Percentiles rank a stretch among this genome's conserved stretches.
phyloP scores from a whole-genome alignment of 192 early-diverging fungal species.

The Backusella mclennaniae region DNA sequence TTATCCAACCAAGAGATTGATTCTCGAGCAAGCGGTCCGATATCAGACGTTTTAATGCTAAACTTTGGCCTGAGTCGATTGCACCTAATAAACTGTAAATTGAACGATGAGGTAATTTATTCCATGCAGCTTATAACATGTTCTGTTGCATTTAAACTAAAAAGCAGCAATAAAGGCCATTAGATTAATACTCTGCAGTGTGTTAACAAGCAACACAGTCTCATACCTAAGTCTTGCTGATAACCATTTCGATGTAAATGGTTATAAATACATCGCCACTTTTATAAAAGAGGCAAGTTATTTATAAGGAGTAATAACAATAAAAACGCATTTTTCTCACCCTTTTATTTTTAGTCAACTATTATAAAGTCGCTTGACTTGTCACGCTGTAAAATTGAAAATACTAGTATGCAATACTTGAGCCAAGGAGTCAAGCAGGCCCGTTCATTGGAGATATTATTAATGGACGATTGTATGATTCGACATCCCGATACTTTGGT shows the following conservation, averaged over 20 bases:
- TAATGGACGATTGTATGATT: background rate
- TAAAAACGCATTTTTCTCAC: constrained; percentile 8
- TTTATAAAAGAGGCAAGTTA: constrained; percentile 63
- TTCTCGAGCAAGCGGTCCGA: constrained; percentile 56
- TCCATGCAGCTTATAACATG: background rate
- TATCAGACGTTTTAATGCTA: constrained; percentile 78
- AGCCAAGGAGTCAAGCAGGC: constrained; percentile 3
- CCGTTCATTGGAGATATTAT: background rate
- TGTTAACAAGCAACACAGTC: constrained; percentile 65
- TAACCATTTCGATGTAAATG: constrained; percentile 65
- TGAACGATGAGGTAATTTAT: constrained; percentile 65
- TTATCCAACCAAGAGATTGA: constrained; percentile 43
- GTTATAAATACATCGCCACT: constrained; percentile 73
- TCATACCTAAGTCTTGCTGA: constrained; percentile 62
- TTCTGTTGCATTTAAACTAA: background rate
- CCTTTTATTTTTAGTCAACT: constrained; percentile 8
- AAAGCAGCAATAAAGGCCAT: constrained; percentile 39
- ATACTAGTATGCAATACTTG: constrained; percentile 1
- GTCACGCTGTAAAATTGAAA: constrained; percentile 4
- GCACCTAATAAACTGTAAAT: constrained; percentile 61
- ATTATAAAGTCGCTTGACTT: constrained; percentile 11
- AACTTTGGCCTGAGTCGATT: constrained; percentile 69
- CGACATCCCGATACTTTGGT: constrained; percentile 2
- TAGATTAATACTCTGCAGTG: constrained; percentile 64
- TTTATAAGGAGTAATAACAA: background rate